Conservation (phyloP, 371 early-diverging fungal species). For the Umbelopsis sp. region DNA sequence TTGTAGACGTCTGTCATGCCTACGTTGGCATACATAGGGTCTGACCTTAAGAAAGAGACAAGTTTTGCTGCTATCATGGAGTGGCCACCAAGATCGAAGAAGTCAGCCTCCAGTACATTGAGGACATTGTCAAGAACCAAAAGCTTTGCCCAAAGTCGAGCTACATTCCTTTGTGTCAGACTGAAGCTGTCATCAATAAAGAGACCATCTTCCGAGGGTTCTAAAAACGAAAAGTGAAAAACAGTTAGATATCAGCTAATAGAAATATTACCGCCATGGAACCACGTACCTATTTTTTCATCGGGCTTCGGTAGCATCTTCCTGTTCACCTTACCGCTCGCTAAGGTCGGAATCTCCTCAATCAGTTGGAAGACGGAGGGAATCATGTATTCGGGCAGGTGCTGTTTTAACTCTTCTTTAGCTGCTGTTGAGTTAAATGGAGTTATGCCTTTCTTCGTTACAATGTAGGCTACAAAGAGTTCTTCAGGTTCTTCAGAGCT, state of each 20-base stretch:
- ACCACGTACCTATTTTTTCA: neutral
- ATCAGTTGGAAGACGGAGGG: constrained; percentile 25
- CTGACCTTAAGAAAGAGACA: neutral
- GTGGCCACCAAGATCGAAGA: constrained; percentile 31
- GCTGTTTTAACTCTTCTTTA: constrained; percentile 1
- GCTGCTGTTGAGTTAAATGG: neutral
- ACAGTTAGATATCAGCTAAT: too few species aligned
- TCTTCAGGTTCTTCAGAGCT: neutral
- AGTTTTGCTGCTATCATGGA: constrained; percentile 24
- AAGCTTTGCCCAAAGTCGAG: neutral
- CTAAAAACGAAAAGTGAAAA: neutral
- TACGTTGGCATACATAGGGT: neutral
- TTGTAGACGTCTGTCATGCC: neutral
- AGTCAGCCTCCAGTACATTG: constrained; percentile 18
- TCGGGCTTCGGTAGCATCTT: constrained; percentile 24
- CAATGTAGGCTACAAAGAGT: neutral
- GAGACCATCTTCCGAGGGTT: neutral
- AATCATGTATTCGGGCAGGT: constrained; percentile 31
- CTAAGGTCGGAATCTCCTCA: constrained; percentile 19
- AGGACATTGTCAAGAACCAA: neutral
- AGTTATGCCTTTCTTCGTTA: neutral
- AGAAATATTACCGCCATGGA: too few species aligned
- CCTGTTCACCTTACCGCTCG: constrained; percentile 26
- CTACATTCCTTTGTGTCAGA: neutral
- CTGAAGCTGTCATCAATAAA: neutral